phyloP scores from a whole-genome alignment of 805 yeast genomes.

The Starmerella stellata region DNA sequence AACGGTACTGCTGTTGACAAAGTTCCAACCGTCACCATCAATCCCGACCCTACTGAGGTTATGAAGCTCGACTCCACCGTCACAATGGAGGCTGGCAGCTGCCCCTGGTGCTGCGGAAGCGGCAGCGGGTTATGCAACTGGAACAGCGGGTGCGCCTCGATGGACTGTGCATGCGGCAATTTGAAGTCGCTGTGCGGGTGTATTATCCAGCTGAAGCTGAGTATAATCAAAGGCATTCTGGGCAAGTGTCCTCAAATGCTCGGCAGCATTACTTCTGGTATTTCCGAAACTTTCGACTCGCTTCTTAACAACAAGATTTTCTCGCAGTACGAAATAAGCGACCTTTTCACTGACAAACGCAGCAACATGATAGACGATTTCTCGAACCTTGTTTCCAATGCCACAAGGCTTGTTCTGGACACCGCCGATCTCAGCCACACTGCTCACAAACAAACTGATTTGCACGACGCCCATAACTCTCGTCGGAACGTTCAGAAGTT shows the following conservation, averaged over 20 bases:
- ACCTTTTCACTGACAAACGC: neutral
- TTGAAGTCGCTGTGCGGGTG: neutral
- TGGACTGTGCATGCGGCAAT: neutral
- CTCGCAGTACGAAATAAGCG: neutral
- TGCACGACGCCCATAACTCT: too few species aligned
- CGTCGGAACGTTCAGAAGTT: neutral
- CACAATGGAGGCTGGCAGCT: neutral
- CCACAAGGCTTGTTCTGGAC: neutral
- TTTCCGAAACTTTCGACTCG: neutral
- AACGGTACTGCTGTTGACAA: too few species aligned
- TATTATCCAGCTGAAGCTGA: neutral
- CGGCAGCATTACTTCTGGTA: neutral
- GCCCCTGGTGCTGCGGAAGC: neutral
- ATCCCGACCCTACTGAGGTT: neutral
- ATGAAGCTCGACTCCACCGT: neutral
- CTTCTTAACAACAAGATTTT: neutral
- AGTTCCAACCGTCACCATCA: neutral
- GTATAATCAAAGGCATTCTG: neutral
- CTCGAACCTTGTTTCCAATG: neutral
- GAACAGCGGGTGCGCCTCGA: neutral
- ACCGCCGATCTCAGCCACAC: neutral
- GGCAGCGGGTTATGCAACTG: neutral
- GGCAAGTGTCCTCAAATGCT: neutral
- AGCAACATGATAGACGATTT: neutral
- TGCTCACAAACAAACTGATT: too few species aligned